Percentiles rank a stretch among this genome's conserved stretches.
Conservation (phyloP, 225 moss, liverwort and hornwort genomes). For the Sphagnum tenellum region DNA sequence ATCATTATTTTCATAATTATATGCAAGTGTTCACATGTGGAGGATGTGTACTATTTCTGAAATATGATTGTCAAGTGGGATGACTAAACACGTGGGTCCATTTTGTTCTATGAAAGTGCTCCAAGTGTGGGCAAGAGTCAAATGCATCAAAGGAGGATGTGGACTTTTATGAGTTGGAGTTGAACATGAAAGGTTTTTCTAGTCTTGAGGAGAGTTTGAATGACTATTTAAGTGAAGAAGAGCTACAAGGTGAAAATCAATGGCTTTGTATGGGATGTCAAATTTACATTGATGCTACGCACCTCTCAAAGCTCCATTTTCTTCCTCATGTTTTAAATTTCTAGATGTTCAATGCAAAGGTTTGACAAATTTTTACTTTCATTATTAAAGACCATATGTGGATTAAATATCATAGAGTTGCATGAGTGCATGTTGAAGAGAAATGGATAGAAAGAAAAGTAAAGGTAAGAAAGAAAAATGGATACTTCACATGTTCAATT, state of each 20-base stretch:
- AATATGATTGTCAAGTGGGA: neutral
- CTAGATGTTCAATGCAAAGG: constrained; percentile 96
- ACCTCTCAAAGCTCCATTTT: constrained; percentile 86
- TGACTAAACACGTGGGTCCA: neutral
- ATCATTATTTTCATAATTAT: too few relatives aligned
- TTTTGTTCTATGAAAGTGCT: constrained; percentile 57
- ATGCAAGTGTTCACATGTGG: too few relatives aligned
- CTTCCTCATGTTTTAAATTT: constrained; percentile 93
- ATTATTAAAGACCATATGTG: too few relatives aligned
- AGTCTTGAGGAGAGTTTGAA: constrained; percentile 85
- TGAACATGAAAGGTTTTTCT: constrained; percentile 94
- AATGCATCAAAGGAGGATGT: constrained; percentile 86
- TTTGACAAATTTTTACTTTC: too few relatives aligned
- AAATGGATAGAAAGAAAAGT: too few relatives aligned
- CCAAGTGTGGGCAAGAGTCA: constrained; percentile 90
- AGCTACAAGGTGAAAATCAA: constrained; percentile 94
- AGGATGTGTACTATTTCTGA: too few relatives aligned
- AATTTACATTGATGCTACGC: constrained; percentile 89
- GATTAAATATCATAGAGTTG: too few relatives aligned
- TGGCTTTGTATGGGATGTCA: constrained; percentile 89
- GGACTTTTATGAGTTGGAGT: constrained; percentile 93
- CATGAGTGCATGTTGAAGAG: too few relatives aligned
- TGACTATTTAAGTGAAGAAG: constrained; percentile 94
- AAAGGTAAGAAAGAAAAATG: too few relatives aligned
- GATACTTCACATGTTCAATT: too few relatives aligned